These are phyloP conservation scores for Jaapia argillacea DNA, from an alignment of 768 basidiomycete species.

Conservation along the genomic window DNA sequence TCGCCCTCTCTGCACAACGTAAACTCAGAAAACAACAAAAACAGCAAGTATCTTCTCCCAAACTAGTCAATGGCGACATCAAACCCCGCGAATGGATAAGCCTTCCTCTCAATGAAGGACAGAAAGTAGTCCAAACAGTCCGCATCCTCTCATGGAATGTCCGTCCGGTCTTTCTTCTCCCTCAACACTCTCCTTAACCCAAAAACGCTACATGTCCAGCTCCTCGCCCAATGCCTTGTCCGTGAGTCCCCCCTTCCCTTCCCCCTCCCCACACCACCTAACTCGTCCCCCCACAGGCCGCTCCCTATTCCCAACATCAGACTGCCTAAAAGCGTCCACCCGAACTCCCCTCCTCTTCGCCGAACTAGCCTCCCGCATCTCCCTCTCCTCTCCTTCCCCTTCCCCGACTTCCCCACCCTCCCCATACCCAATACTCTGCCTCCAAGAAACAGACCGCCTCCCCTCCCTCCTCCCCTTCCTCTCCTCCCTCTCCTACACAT, in stretches of 20 bases:
- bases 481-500: slow-evolving; percentile 54
- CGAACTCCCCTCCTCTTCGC: slow-evolving; percentile 66
- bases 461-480: slow-evolving; percentile 63
- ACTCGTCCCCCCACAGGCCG: slow-evolving; percentile 37
- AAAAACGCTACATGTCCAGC: slow-evolving; percentile 26
- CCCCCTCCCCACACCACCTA: neutral
- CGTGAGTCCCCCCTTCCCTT: slow-evolving; percentile 37
- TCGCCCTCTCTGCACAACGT: too few species aligned
- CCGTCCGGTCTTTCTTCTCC: slow-evolving; percentile 20
- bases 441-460: slow-evolving; percentile 83
- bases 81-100: slow-evolving; percentile 28
- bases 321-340: slow-evolving; percentile 68
- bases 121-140: slow-evolving; percentile 14
- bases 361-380: slow-evolving; percentile 55
- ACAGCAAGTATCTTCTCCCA: too few species aligned
- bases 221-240: slow-evolving; percentile 71
- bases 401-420: slow-evolving; percentile 1
- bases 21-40: too few species aligned
- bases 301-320: slow-evolving; percentile 75
- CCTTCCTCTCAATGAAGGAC: slow-evolving; percentile 7
- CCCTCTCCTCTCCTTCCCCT: slow-evolving; percentile 2
- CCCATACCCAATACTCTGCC: neutral
- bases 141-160: slow-evolving; percentile 83
- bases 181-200: slow-evolving; percentile 5
- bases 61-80: too few species aligned